Conservation (phyloP, 495 filamentous ascomycete genomes). For the Aspergillus olivimuriae region DNA sequence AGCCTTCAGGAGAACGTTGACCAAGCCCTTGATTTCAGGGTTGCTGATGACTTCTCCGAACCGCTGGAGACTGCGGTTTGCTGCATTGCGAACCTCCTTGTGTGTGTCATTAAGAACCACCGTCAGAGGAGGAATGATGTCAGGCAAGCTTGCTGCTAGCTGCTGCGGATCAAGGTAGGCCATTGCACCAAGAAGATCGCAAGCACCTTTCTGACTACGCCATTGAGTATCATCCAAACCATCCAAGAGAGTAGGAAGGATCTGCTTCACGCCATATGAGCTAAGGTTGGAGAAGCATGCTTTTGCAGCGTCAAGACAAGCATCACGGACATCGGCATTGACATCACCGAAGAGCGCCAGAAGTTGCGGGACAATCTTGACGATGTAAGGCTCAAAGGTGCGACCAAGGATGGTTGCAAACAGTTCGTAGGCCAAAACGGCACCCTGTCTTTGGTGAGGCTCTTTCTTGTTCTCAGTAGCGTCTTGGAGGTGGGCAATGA, state of each 20-base stretch:
- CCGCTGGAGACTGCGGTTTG: slow-evolving; percentile 91
- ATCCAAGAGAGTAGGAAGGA: slow-evolving; percentile 85
- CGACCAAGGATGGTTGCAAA: slow-evolving; percentile 78
- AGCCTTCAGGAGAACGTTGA: slow-evolving; percentile 87
- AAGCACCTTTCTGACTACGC: slow-evolving; percentile 97
- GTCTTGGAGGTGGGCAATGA: slow-evolving; percentile 69
- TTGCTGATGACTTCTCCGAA: slow-evolving; percentile 99
- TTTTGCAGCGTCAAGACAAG: slow-evolving; percentile 87
- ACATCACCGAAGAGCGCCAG: slow-evolving; percentile 83
- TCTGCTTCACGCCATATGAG: slow-evolving; percentile 91
- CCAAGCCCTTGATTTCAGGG: slow-evolving; percentile 87
- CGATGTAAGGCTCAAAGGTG: slow-evolving; percentile 91
- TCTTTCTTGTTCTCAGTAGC: slow-evolving; percentile 92
- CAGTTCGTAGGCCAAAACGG: slow-evolving; percentile 85
- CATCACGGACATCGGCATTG: slow-evolving; percentile 83
- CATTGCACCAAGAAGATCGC: slow-evolving; percentile 94
- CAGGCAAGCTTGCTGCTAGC: slow-evolving; percentile 81
- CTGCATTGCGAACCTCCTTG: slow-evolving; percentile 87
- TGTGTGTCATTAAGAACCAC: slow-evolving; percentile 93
- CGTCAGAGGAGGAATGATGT: slow-evolving; percentile 93
- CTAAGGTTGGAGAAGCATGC: slow-evolving; percentile 88
- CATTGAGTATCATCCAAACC: slow-evolving; percentile 93
- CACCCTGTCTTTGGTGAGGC: slow-evolving; percentile 77
- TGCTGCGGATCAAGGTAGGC: slow-evolving; percentile 95
- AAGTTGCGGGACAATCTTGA: slow-evolving; percentile 88